Base-by-base conservation (phyloP, 169 alveolate genomes). In the Hammondia hammondi region DNA sequence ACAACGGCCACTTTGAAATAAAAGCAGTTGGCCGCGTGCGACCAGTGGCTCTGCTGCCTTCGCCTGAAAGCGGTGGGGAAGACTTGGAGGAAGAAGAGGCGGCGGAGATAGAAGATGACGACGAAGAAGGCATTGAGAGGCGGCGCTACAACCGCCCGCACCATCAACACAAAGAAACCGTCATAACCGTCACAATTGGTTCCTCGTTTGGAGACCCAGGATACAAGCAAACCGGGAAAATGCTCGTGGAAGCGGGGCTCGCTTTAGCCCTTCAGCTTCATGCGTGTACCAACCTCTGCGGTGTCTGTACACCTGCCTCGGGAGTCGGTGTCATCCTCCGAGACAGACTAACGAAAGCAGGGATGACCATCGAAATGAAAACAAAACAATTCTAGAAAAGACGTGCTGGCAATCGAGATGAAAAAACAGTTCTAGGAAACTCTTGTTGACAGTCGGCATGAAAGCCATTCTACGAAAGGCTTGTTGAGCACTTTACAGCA, bases 161-260 rank as follows among this genome's bases (percentile, higher is more conserved):
- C 85, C 48, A 37, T 37, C 85, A 73, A 17, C 52, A 73, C 48
- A n/a, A 37, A 37, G 85, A 73, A 37, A 73, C 85, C 48, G 85
- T 73, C 46, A 73, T 91, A 3, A 39, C 72, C 3, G 88, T 85
- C 24, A 48, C 87, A 4, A 88, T 92, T 6, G 70, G 82, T 43
- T 57, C 88, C 67, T 5, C 24, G 24, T n/a, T 19, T 3, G 95
- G 95, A 7, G 95, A 92, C 48, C 95, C 95, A 4, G 95, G 95
- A 29, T 92, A 92, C 57, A 84, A 61, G 19, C 92, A 92, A 32
- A 92, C 95, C 27, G 95, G 91, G 14, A 92, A 85, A 32, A 92
- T 92, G 88, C 85, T 73, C 29, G 89, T 39, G 10, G 95, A 92
- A 52, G 9, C 82, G 27, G 95, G 91, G 4, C 67, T 92, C 21